Base-by-base conservation (phyloP, 2,329 filamentous ascomycete genomes). In the Fusarium torreyae region DNA sequence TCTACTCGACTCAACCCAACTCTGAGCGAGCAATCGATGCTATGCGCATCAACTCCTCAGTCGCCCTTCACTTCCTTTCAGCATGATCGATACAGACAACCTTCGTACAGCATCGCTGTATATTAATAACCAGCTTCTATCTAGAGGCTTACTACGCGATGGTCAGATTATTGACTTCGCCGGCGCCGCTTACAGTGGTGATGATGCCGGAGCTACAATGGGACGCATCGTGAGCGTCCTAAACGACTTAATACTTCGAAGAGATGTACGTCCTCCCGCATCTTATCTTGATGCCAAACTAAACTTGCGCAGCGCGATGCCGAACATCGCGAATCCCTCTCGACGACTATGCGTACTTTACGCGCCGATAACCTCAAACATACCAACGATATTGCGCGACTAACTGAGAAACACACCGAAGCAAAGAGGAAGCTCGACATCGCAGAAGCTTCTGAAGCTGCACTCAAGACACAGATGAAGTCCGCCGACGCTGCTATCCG, bases 221-320 rank as follows among this genome's bases (percentile, higher is more conserved):
- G 91, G 92, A 20, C 89, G 90, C 70, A 91, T 98, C 73, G 97
- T 99, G 82, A 92, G 95, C 77, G 87, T 99, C 24, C 89, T 99
- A 49, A 97, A 99, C 80, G 96, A 99, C 77, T 81, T 99, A 72
- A 93, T 99, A 62, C 79, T 98, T 63, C 89, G 94, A 71, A 89
- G 94, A 84, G 96, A 99, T 79, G 94, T 97, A 84, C 45, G 78
- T 66, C 2, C 22, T 13, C 36, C 34, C n/a, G 18, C 28, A 10
- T 40, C 26, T 20, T 20, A 7, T 50, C 18, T 40, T 31, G 18
- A 5, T 17, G 18, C 28, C n/a, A 31, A 39, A 62, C 75, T 77
- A 59, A 72, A 54, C 20, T 17, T 22, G 7, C 36, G 46, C 79
- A 97, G 92, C 92, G 94, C 77, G 95, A 98, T 80, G 92, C 94